phyloP scores from a whole-genome alignment of 495 filamentous ascomycete species.

The Cercophora samala region DNA sequence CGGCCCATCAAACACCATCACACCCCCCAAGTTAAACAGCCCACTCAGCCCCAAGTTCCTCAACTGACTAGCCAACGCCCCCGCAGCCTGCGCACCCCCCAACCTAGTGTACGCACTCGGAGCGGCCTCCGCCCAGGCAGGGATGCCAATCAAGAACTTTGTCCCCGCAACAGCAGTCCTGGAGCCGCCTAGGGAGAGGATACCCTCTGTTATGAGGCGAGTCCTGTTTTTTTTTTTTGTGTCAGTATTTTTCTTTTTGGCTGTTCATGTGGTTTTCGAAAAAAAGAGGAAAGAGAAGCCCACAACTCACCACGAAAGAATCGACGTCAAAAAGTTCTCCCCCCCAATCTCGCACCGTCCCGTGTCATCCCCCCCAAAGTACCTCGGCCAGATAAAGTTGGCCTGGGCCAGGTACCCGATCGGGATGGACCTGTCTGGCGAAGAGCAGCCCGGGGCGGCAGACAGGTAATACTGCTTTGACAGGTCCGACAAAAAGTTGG shows the following conservation, averaged over 20 bases:
- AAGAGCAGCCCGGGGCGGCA: slow-evolving; percentile 54
- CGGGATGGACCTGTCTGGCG: slow-evolving; percentile 41
- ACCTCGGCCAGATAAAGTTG: slow-evolving; percentile 26
- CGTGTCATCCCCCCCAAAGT: slow-evolving; percentile 17
- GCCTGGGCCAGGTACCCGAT: slow-evolving; percentile 20
- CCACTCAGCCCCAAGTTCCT: background rate
- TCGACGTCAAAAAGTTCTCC: slow-evolving; percentile 8
- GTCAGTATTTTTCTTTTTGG: too few species aligned
- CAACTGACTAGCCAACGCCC: background rate
- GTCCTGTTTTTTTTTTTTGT: too few species aligned
- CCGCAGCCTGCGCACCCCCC: slow-evolving; percentile 2
- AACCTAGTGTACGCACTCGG: background rate
- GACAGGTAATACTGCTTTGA: slow-evolving; percentile 48
- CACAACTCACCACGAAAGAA: slow-evolving; percentile 13
- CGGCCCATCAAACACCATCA: slow-evolving; percentile 22
- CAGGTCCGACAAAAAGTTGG: slow-evolving; percentile 11
- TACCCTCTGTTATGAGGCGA: slow-evolving; percentile 4
- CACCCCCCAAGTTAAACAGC: slow-evolving; percentile 12
- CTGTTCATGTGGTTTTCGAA: too few species aligned
- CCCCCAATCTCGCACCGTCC: slow-evolving; percentile 16
- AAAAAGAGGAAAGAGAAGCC: background rate
- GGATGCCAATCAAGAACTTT: slow-evolving; percentile 10
- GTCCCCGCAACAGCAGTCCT: slow-evolving; percentile 10
- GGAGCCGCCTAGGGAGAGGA: slow-evolving; percentile 13
- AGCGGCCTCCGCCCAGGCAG: slow-evolving; percentile 1